Evolutionary conservation across 371 early-diverging fungal genomes (phyloP), one percentile per base, ranked within the genome.

Genomic region (Encephalitozoon intestinalis): DNA sequence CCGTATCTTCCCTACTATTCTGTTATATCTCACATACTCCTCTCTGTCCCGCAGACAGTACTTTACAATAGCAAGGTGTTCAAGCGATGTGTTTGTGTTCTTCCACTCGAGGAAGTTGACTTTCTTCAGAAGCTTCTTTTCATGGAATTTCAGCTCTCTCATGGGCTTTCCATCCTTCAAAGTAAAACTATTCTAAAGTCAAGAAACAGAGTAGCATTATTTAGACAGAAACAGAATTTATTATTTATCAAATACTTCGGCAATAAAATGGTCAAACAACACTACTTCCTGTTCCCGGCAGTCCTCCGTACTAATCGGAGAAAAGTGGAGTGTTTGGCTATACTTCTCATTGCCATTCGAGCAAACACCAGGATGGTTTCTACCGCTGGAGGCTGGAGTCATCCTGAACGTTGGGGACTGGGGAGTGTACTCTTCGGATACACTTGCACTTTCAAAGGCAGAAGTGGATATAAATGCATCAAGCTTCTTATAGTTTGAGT

Each of bases 61-160:
- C 77, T 91, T 87, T 49, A 92, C 87, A 79, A 94, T 91, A n/a
- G 94, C 90, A 76, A 89, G 87, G 73, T 91, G 90, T 85, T 96
- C 96, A 63, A 90, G 89, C 54, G 91, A 83, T 30, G 90, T 90
- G 79, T 91, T 89, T 51, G 94, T 94, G 43, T 89, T 89, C 85
- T 93, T 93, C 94, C 94, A 97, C 28, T 95, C 90, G 53, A 95
- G 81, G 75, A 97, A 94, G 85, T 97, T 93, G 51, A 96, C 95
- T 89, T 96, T 96, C 84, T 92, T 91, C 50, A 97, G 87, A 12
- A 97, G 89, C 87, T 94, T 96, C 85, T 93, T 88, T 86, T 97
- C 98, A 87, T 97, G 97, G 87, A 90, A 89, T 81, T 95, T 93
- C 72, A 97, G 84, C 81, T 92, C 31, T 78, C 86, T 75, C 86